A percentile compares a stretch with the other conserved stretches of the same genome.
phyloP scores from a whole-genome alignment of 345 rosid species.

The Acer negundo region DNA sequence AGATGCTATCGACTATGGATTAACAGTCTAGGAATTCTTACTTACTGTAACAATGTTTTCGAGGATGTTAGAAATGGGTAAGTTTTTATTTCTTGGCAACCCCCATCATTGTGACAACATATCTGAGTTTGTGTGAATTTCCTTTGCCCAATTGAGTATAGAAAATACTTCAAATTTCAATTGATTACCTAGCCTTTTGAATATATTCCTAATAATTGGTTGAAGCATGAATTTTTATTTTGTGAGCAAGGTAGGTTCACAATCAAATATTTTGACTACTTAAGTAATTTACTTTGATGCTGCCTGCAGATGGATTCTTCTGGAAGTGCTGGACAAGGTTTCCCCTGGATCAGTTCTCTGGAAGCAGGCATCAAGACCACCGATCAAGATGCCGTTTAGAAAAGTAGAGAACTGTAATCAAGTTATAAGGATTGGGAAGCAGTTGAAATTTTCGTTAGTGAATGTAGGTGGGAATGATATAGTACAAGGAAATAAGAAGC shows the following conservation, averaged over 20 bases:
- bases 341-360: slow-evolving; percentile 84
- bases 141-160: background rate
- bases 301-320: slow-evolving; percentile 74
- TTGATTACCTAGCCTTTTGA: background rate
- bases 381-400: slow-evolving; percentile 92
- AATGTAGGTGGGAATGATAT: slow-evolving; percentile 92
- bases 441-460: slow-evolving; percentile 75
- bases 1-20: slow-evolving; percentile 94
- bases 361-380: slow-evolving; percentile 93
- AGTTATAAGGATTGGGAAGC: slow-evolving; percentile 76
- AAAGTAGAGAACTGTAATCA: slow-evolving; percentile 97
- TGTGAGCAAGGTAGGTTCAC: background rate
- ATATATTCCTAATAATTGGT: background rate
- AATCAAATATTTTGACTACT: background rate
- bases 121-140: background rate
- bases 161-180: background rate
- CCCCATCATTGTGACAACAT: background rate
- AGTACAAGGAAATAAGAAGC: slow-evolving; percentile 95
- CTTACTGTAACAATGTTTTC: slow-evolving; percentile 81
- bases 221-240: background rate
- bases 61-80: slow-evolving; percentile 94
- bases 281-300: slow-evolving; percentile 9
- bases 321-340: slow-evolving; percentile 92
- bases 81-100: slow-evolving; percentile 22
- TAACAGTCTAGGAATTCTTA: slow-evolving; percentile 77